phyloP scores from a whole-genome alignment of 495 filamentous ascomycete genomes.

The Aspergillus funiculosus region DNA sequence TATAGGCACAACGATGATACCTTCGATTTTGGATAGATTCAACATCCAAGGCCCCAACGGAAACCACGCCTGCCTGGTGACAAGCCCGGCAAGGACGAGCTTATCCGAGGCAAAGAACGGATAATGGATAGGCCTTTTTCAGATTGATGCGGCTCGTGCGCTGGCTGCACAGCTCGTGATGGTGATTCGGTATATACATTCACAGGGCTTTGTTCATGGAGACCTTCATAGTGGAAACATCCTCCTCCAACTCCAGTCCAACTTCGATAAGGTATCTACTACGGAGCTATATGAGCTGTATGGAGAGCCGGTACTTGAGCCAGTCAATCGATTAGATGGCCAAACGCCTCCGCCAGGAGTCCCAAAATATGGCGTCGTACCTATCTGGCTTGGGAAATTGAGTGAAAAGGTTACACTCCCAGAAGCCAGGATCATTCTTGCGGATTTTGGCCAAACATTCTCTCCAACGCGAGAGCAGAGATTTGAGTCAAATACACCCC shows the following conservation, averaged over 20 bases:
- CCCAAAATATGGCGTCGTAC: conserved; percentile 19
- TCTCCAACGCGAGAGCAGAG: conserved; percentile 23
- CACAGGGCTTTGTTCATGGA: conserved; percentile 30
- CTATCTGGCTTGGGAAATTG: conserved; percentile 29
- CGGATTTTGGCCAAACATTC: conserved; percentile 38
- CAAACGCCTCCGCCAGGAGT: conserved; percentile 18
- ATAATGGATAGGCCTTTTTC: conserved; percentile 31
- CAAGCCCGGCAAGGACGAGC: conserved; percentile 26
- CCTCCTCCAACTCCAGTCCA: conserved; percentile 19
- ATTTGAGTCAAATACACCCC: conserved; percentile 30
- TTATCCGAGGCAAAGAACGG: conserved; percentile 27
- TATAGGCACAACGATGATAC: conserved; percentile 24
- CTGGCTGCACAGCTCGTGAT: conserved; percentile 36
- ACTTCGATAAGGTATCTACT: conserved; percentile 21
- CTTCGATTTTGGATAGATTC: conserved; percentile 38
- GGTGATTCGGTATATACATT: conserved; percentile 29
- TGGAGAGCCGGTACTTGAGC: conserved; percentile 24
- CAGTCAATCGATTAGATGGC: conserved; percentile 25
- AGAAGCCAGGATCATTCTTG: conserved; percentile 32
- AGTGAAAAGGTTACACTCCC: conserved; percentile 26
- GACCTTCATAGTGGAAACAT: conserved; percentile 34
- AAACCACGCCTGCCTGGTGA: conserved; percentile 38
- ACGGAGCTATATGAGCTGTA: conserved; percentile 27
- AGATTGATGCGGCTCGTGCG: conserved; percentile 36
- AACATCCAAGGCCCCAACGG: conserved; percentile 39